Base-by-base conservation (phyloP, 139 green algal genomes). In the Chloropicon primus region DNA sequence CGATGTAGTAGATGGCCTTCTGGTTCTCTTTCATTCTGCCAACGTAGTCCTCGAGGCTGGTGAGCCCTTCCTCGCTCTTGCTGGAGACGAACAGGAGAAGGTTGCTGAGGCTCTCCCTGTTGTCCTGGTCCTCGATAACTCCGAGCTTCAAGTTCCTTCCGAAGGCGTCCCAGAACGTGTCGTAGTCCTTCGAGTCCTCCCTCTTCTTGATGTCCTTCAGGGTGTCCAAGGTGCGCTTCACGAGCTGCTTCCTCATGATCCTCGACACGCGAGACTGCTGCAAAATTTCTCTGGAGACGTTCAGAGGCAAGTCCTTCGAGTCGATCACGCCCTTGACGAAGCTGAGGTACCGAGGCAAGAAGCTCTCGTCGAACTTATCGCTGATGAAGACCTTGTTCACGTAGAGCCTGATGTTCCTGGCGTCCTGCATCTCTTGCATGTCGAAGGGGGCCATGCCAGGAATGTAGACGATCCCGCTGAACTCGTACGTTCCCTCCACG, bases 371-470 rank as follows among this genome's bases (percentile, higher is more conserved):
- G 83, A 99, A 99, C 85, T 97, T 90, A 76, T 98, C 94, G 22
- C 76, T 89, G 86, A 99, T 99, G 91, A 99, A 99, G 21, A 99
- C 95, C 5, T 94, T 85, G 84, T 94, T 96, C 72, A 99, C 95
- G 84, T 96, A 98, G 72, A 99, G 91, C 73, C 84, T 87, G 76
- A 89, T 89, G 76, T 88, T 86, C 17, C 81, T 82, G 1, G 29
- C 77, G 29, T 84, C 84, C 80, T 24, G 78, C 3, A n/a, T n/a
- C 28, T 85, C 74, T 80, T 90, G 77, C 76, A 82, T 95, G 86
- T 98, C 93, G 79, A 99, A 98, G 26, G 95, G 95, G 10, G 92
- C 91, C 94, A 99, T 99, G 81, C 92, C 93, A 0, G 95, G 95
- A 5, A 98, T 84, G 80, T 92, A 99, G 24, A 99, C 87, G 83